Evolutionary conservation across 768 basidiomycete genomes (phyloP).

Genomic region (Boletus sp.): DNA sequence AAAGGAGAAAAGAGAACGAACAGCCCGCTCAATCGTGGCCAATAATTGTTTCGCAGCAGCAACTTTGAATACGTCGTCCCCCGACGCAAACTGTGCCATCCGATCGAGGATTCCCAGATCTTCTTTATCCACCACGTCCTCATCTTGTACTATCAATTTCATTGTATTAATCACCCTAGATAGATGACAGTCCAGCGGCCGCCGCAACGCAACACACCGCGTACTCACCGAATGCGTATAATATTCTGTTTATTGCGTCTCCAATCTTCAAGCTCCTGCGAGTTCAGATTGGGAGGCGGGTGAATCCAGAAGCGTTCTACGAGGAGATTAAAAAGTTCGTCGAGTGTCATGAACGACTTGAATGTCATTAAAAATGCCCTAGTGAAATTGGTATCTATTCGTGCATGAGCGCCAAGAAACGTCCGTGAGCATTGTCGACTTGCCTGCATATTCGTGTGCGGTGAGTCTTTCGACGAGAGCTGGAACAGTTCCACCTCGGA

Average conservation of each 20-base stretch:
- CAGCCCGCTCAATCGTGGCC: constrained; percentile 47
- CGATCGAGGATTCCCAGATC: constrained; percentile 50
- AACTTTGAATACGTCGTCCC: constrained; percentile 37
- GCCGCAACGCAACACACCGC: not conserved
- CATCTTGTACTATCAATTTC: constrained; percentile 57
- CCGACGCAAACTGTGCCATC: constrained; percentile 51
- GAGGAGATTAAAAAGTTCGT: constrained; percentile 53
- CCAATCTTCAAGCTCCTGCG: constrained; percentile 52
- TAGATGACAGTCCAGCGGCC: not conserved
- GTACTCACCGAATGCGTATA: constrained; percentile 53
- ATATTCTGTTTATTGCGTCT: constrained; percentile 53
- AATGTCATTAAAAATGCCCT: constrained; percentile 69
- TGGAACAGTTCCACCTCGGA: constrained; percentile 58
- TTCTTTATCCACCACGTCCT: constrained; percentile 50
- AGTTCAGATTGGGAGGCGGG: constrained; percentile 45
- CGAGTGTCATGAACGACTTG: constrained; percentile 58
- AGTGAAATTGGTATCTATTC: constrained; percentile 51
- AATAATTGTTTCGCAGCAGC: constrained; percentile 50
- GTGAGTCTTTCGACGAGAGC: constrained; percentile 67
- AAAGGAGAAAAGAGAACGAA: constrained; percentile 31
- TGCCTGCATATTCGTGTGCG: constrained; percentile 58
- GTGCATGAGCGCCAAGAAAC: constrained; percentile 1
- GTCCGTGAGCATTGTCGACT: constrained; percentile 14
- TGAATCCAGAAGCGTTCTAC: constrained; percentile 53
- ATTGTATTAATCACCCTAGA: constrained; percentile 62